phyloP scores from a whole-genome alignment of 1,284 basidiomycete species.

The Leccinum idahoense region DNA sequence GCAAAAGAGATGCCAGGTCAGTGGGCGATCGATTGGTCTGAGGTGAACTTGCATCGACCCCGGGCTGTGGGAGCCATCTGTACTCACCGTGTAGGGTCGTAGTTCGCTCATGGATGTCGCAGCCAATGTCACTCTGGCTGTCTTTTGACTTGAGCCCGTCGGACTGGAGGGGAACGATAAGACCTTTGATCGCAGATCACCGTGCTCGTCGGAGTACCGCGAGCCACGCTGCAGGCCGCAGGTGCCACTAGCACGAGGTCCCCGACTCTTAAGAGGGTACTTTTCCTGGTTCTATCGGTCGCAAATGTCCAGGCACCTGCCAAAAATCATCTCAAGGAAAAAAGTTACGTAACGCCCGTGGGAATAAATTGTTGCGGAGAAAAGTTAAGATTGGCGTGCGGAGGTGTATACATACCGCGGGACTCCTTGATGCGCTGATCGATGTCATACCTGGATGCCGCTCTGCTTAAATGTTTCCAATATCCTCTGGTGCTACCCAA shows the following conservation, averaged over 20 bases:
- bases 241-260: not conserved
- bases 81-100: not conserved
- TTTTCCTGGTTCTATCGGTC: too few species aligned
- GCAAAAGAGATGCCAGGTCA: not conserved
- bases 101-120: not conserved
- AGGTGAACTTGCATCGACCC: not conserved
- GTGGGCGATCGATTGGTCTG: not conserved
- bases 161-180: not conserved
- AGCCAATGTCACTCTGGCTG: not conserved
- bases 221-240: not conserved
- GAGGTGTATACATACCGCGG: slow-evolving; percentile 2
- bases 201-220: not conserved
- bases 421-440: slow-evolving; percentile 10
- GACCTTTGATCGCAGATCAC: not conserved
- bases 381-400: slow-evolving; percentile 12
- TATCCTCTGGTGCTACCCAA: not conserved
- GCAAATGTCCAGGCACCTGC: too few species aligned
- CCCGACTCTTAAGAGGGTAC: too few species aligned
- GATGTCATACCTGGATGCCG: not conserved
- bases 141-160: not conserved
- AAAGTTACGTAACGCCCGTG: too few species aligned
- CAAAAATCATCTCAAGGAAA: too few species aligned
- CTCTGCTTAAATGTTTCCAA: not conserved
- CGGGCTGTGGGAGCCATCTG: not conserved
- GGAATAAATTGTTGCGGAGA: too few species aligned